phyloP scores from a whole-genome alignment of 1,139 yeast species.

The Geotrichum histeridarum region DNA sequence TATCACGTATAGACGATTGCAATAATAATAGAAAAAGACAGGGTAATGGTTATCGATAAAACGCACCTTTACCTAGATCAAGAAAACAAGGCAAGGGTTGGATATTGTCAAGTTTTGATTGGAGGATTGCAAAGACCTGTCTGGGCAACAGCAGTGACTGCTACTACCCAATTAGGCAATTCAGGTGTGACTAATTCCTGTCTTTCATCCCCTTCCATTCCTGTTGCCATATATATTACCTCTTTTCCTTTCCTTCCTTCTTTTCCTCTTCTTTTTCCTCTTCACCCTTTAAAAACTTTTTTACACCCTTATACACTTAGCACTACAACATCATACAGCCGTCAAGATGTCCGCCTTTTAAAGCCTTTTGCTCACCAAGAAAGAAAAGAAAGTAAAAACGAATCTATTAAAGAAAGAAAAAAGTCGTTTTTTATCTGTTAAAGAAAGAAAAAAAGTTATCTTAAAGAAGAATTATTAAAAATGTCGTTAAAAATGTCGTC shows the following conservation, averaged over 20 bases:
- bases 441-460: slow-evolving; percentile 2
- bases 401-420: slow-evolving; percentile 12
- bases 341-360: slow-evolving; percentile 25
- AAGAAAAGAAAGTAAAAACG: slow-evolving; percentile 17
- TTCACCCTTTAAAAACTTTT: slow-evolving; percentile 6
- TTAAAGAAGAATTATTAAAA: slow-evolving; percentile 14
- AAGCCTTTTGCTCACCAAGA: slow-evolving; percentile 15
- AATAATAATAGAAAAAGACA: too few species aligned
- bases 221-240: background rate
- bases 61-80: too few species aligned
- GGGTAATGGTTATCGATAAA: too few species aligned
- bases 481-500: slow-evolving; percentile 21
- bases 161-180: background rate
- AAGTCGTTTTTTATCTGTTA: slow-evolving; percentile 15
- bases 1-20: too few species aligned
- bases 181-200: background rate
- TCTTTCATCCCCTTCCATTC: background rate
- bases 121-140: too few species aligned
- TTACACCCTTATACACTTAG: slow-evolving; percentile 7
- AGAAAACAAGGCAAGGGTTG: too few species aligned
- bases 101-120: too few species aligned
- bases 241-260: slow-evolving; percentile 13
- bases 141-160: background rate
- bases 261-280: slow-evolving; percentile 10
- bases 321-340: slow-evolving; percentile 8